phyloP scores from a whole-genome alignment of 2,329 filamentous ascomycete genomes.

The Aspergillus ruber region DNA sequence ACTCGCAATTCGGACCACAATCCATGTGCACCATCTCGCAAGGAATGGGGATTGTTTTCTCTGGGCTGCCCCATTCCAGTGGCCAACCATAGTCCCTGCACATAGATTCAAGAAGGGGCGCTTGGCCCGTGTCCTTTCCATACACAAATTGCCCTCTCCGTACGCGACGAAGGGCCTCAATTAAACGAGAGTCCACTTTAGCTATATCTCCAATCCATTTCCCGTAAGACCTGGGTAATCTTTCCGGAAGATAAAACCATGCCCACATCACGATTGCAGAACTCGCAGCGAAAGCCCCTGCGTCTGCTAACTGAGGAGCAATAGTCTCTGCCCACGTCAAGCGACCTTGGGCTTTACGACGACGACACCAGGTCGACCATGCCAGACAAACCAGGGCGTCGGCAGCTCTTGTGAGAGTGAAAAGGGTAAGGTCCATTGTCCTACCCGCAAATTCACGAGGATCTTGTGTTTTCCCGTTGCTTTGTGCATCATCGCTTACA shows the following conservation, averaged over 20 bases:
- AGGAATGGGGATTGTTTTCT: constrained; percentile 63
- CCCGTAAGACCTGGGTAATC: constrained; percentile 66
- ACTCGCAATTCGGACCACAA: constrained; percentile 62
- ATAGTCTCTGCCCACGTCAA: constrained; percentile 36
- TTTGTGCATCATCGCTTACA: constrained; percentile 4
- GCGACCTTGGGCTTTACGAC: constrained; percentile 23
- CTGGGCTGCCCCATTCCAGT: constrained; percentile 65
- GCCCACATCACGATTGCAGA: constrained; percentile 79
- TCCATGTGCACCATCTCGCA: constrained; percentile 83
- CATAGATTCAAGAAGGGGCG: constrained; percentile 62
- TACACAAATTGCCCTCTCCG: constrained; percentile 61
- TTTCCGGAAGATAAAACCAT: constrained; percentile 71
- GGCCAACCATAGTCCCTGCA: constrained; percentile 66
- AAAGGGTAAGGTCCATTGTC: constrained; percentile 77
- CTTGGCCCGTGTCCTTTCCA: constrained; percentile 65
- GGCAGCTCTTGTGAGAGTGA: constrained; percentile 63
- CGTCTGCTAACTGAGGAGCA: constrained; percentile 50
- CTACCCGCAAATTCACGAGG: constrained; percentile 54
- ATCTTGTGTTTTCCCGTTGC: constrained; percentile 7
- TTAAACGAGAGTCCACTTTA: constrained; percentile 65
- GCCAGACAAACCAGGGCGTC: constrained; percentile 63
- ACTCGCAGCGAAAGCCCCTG: constrained; percentile 64
- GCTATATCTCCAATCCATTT: constrained; percentile 77
- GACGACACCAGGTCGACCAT: constrained; percentile 49
- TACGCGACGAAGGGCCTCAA: constrained; percentile 65